Base-by-base conservation (phyloP, 225 moss, liverwort and hornwort genomes). In the Climacium dendroides region DNA sequence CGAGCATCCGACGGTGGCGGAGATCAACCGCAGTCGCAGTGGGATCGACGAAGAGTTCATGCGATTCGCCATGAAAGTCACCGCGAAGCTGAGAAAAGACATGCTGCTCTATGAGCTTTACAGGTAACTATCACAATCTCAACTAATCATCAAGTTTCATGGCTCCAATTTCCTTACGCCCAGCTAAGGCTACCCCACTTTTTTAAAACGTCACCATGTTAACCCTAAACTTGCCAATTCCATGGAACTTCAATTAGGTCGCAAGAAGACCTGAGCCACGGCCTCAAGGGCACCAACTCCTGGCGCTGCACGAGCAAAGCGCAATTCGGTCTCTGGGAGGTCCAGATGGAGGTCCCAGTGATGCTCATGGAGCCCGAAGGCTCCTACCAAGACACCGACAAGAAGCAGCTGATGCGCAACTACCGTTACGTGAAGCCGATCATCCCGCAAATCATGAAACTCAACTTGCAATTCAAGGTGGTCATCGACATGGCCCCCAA, bases 311-410 rank as follows among this genome's bases (percentile, higher is more conserved):
- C 89, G 34, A 84, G 87, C 80, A 89, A 90, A 55, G 79, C 93
- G 53, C 93, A 93, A 30, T 92, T 93, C 86, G 93, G 93, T 2
- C 88, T 93, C 26, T 92, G 93, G 93, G 93, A 93, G 62, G 82
- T 93, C 1, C 61, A 87, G 43, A 89, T 92, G 92, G 89, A 92
- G 28, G 93, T 91, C 54, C 93, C 93, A 0, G 89, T 92, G 6
- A 86, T 93, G 70, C 81, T 93, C 19, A 93, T 90, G 92, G 89
- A 92, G 3, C 19, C 64, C 47, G 93, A 94, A 61, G 91, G 89
- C 74, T 89, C 92, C 1, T 94, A 92, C 88, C 92, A 83, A 72
- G 92, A 91, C 50, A 10, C 47, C 7, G 89, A 90, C 41, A 88
- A 82, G 75, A 86, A 67, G 72, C 89, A 50, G 9, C 66, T 79